phyloP scores from a whole-genome alignment of 768 basidiomycete species.

The Lactarius indigo region DNA sequence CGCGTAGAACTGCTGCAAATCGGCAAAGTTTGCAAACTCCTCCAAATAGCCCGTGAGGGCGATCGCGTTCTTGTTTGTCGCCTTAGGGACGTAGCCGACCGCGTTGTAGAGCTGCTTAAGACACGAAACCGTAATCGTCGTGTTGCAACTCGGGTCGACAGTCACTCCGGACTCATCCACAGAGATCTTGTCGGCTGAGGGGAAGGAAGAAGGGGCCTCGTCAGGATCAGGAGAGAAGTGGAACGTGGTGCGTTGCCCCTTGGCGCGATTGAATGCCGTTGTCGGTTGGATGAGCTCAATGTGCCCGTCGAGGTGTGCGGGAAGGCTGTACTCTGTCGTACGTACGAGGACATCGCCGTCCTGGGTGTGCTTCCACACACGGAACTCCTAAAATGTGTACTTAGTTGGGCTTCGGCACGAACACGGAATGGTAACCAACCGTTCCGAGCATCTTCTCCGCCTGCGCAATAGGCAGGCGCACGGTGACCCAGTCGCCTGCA shows the following conservation, averaged over 20 bases:
- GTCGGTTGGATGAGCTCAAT: conserved; percentile 65
- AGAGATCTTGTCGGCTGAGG: neutral
- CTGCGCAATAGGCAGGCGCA: conserved; percentile 48
- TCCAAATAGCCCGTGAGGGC: conserved; percentile 37
- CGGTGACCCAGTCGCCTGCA: conserved; percentile 59
- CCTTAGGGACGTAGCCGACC: conserved; percentile 29
- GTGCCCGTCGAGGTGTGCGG: conserved; percentile 48
- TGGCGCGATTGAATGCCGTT: conserved; percentile 53
- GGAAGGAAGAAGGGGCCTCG: neutral
- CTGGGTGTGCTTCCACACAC: conserved; percentile 48
- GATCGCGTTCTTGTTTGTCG: conserved; percentile 32
- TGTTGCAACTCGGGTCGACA: conserved; percentile 36
- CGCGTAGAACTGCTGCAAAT: conserved; percentile 34
- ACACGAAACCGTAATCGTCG: conserved; percentile 36
- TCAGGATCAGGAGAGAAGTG: conserved; percentile 26
- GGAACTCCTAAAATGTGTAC: conserved; percentile 43
- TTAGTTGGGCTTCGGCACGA: neutral
- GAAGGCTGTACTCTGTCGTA: conserved; percentile 59
- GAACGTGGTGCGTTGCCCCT: conserved; percentile 38
- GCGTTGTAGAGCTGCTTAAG: conserved; percentile 37
- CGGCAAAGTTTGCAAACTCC: conserved; percentile 32
- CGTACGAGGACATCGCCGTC: conserved; percentile 53
- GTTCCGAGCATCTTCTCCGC: conserved; percentile 63
- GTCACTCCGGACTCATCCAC: neutral
- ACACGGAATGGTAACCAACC: conserved; percentile 31